Evolutionary conservation across 2,329 filamentous ascomycete species (phyloP), one percentile per base, ranked within the genome.

Genomic region (Cyphellophora europaea): DNA sequence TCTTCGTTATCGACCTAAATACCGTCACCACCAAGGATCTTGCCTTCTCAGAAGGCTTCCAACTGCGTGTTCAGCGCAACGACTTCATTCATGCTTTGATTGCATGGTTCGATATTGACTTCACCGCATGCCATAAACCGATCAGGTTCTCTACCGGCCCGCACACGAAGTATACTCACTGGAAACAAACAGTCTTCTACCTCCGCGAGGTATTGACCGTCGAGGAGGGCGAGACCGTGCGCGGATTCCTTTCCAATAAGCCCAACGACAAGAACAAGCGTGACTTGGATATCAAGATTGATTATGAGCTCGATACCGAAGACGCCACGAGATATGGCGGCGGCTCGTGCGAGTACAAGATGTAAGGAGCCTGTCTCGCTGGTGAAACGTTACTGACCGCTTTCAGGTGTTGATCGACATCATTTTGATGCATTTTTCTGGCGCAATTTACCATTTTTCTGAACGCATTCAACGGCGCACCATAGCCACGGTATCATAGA

Each of bases 101-200:
- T 50, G 83, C 89, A 8, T 98, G 91, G 91, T 98, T 98, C 67
- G 91, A 98, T 58, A 96, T 98, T 52, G 89, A 96, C 56, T 98
- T 98, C 66, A 83, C 84, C 33, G 88, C 87, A 40, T 96, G 91
- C 74, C 91, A 98, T 74, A 96, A 96, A 74, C 84, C 87, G 19
- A 87, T 98, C 56, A 77, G 80, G 55, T 98, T 98, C 73, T 93
- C 85, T 35, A 98, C 91, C 12, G 91, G 91, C 14, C 91, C 91
- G 17, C 91, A 96, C 66, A 93, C 89, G 52, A 96, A 95, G 68
- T 96, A 96, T 68, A 98, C 91, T 12, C 91, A 98, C 73, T 98
- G 91, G 91, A 98, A 98, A 70, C 91, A 98, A 71, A 98, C 91
- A 10, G 91, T 98, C 44, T 96, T 98, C 68, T 98, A 98, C 67